These are phyloP conservation scores for Rhodofomes roseus DNA, from an alignment of 1,284 basidiomycete genomes.

Conservation along the genomic window DNA sequence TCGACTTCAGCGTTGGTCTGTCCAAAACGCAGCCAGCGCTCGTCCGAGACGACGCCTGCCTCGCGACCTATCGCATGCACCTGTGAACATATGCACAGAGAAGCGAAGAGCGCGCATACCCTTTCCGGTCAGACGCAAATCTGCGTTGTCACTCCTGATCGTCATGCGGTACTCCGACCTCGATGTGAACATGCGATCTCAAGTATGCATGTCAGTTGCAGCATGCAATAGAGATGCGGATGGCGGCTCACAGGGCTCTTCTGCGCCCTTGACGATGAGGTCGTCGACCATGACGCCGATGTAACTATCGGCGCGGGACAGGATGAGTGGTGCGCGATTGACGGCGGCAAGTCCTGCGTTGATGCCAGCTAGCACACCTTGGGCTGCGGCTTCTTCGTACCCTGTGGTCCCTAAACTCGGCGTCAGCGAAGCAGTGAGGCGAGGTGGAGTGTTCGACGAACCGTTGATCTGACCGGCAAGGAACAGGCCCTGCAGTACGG, in stretches of 20 bases:
- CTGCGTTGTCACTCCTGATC: constrained; percentile 85
- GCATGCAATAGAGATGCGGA: neutral
- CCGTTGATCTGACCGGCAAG: constrained; percentile 89
- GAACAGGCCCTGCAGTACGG: constrained; percentile 60
- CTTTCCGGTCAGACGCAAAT: constrained; percentile 73
- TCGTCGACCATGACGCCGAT: constrained; percentile 91
- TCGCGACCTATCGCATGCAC: constrained; percentile 23
- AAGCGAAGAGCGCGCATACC: constrained; percentile 35
- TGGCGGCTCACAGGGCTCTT: constrained; percentile 74
- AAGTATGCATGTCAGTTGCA: neutral
- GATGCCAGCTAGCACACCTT: constrained; percentile 81
- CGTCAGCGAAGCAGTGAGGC: neutral
- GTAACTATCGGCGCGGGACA: constrained; percentile 83
- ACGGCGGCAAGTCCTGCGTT: constrained; percentile 78
- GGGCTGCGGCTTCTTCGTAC: constrained; percentile 90
- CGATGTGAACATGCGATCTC: constrained; percentile 92
- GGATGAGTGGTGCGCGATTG: constrained; percentile 49
- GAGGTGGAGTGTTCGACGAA: constrained; percentile 9
- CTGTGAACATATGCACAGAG: neutral
- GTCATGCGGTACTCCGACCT: constrained; percentile 88
- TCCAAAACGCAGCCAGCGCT: constrained; percentile 57
- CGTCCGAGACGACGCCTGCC: constrained; percentile 59
- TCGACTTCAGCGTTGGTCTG: constrained; percentile 47
- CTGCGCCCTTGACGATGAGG: constrained; percentile 80
- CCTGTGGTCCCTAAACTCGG: constrained; percentile 71